Percentiles rank a stretch among this genome's conserved stretches.
Conservation (phyloP, 108 stramenopile species). For the Tribonema minus region DNA sequence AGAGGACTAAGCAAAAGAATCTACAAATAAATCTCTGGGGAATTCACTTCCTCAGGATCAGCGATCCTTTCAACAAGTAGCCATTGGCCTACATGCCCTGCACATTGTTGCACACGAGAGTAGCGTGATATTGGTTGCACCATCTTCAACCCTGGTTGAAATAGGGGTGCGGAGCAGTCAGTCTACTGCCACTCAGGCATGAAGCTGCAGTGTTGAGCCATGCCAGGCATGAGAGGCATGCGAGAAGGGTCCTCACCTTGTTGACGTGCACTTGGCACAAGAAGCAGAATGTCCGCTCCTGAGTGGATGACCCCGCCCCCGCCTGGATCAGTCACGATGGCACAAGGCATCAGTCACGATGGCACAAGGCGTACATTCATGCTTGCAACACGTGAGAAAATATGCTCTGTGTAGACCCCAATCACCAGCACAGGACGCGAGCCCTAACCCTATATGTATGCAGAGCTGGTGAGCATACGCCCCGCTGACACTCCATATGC, state of each 20-base stretch:
- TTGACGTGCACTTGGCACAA: slow-evolving; percentile 40
- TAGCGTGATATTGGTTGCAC: neutral
- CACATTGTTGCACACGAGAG: neutral
- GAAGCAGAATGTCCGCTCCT: slow-evolving; percentile 41
- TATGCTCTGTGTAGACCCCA: neutral
- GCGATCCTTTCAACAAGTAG: neutral
- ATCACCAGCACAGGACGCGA: too few species aligned
- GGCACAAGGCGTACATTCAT: too few species aligned
- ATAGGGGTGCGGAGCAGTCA: neutral
- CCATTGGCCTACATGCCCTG: neutral
- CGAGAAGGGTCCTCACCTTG: neutral
- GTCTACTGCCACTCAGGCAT: neutral
- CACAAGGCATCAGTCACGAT: too few species aligned
- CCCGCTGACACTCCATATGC: too few species aligned
- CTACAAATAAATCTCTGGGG: too few species aligned
- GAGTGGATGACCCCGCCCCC: slow-evolving; percentile 20
- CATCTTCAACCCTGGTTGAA: neutral
- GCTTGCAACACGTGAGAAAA: neutral
- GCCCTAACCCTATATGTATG: too few species aligned
- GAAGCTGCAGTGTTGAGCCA: neutral
- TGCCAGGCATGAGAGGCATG: too few species aligned
- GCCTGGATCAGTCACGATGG: slow-evolving; percentile 6
- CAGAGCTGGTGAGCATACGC: too few species aligned
- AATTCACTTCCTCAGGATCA: neutral
- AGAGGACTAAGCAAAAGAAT: too few species aligned